Evolutionary conservation across 345 rosid species (phyloP).

Genomic region (Bruguiera parviflora): DNA sequence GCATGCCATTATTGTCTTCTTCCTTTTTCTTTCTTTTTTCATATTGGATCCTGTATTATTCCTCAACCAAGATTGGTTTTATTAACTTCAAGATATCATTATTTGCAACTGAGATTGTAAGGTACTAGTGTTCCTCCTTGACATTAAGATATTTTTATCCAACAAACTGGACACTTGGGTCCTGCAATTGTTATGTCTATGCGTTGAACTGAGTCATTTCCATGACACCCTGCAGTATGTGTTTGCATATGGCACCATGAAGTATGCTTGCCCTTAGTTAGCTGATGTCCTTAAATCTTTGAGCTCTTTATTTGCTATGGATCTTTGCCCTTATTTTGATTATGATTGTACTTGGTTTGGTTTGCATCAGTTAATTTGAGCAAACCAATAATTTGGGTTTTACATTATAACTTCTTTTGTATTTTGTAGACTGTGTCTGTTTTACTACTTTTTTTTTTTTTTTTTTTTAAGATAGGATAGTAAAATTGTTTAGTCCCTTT

Average conservation of each 20-base stretch:
- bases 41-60: background rate
- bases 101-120: background rate
- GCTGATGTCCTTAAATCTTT: background rate
- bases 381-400: no score
- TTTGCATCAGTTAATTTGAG: no score
- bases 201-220: background rate
- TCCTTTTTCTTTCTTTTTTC: background rate
- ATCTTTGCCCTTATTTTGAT: background rate
- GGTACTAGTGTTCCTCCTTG: background rate
- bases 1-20: background rate
- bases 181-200: background rate
- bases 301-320: background rate
- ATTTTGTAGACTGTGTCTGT: constrained; percentile 1
- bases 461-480: background rate
- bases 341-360: background rate
- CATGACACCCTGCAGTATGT: background rate
- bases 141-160: background rate
- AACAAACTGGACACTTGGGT: background rate
- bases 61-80: background rate
- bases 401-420: background rate
- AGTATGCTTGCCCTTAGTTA: background rate
- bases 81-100: background rate
- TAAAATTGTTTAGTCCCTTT: constrained; percentile 11
- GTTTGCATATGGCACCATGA: background rate
- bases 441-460: constrained; percentile 2